Evolutionary conservation across 192 early-diverging fungal species (phyloP).

Genomic region (Tieghemiomyces parasiticus): DNA sequence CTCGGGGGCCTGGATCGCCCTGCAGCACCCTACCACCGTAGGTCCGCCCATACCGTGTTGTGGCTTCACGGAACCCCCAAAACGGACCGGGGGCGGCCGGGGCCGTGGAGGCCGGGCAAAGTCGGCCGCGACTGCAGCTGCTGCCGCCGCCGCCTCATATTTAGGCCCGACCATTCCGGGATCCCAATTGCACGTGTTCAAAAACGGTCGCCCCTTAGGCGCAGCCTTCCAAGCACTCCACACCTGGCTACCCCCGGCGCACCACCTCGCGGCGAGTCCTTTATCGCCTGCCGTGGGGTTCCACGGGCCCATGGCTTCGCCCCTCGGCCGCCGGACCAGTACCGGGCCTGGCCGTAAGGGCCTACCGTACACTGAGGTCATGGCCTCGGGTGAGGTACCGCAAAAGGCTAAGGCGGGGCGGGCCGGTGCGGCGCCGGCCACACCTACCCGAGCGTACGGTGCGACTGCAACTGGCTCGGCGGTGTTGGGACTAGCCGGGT

Average conservation of each 20-base stretch:
- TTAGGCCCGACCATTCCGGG: conserved; percentile 22
- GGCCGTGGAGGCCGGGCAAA: background rate
- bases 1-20: background rate
- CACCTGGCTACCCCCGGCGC: conserved; percentile 15
- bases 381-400: no score
- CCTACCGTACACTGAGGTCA: no score
- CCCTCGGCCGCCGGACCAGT: no score
- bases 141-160: background rate
- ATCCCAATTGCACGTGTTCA: conserved; percentile 43
- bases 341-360: no score
- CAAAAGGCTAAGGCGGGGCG: no score
- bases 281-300: no score
- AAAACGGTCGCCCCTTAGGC: conserved; percentile 44
- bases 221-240: conserved; percentile 36
- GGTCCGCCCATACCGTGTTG: background rate
- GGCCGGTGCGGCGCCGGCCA: no score
- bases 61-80: background rate
- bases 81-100: background rate
- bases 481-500: background rate
- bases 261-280: no score
- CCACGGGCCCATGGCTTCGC: no score
- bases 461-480: background rate
- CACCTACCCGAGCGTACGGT: no score
- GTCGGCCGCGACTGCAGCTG: background rate
- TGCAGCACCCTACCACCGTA: background rate